Evolutionary conservation across 768 basidiomycete species (phyloP), one percentile per base, ranked within the genome.

Genomic region (Hericium erinaceus): DNA sequence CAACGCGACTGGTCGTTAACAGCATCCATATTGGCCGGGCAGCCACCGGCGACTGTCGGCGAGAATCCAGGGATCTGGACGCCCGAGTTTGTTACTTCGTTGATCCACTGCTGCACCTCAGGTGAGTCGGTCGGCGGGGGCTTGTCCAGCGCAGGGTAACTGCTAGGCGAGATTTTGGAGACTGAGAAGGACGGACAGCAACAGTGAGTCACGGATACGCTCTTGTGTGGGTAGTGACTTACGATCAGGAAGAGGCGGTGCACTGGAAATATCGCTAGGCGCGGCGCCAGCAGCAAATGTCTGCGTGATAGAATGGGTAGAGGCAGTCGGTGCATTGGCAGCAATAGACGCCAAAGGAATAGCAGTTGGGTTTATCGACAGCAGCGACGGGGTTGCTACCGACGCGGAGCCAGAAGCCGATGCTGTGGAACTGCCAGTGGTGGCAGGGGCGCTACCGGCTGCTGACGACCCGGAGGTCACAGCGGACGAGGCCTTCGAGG

Each of bases 81-180:
- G 39, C 84, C 84, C 10, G 82, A 80, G 48, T 72, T 70, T 5
- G 64, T 51, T 24, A 90, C 82, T 13, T 86, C 80, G 56, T 74
- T 53, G n/a, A 85, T 82, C 89, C 89, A 92, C 65, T 81, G 76
- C 61, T 80, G 72, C 9, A 91, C 87, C 61, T 84, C 70, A 18
- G 80, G 74, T 5, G 81, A 81, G 69, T 86, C 80, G 3, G 73
- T 76, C 6, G 83, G 77, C 33, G 88, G 87, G 2, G 74, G 65
- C 26, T 65, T 69, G 70, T 91, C 89, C n/a, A 89, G 72, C 0
- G 78, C 39, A 3, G 89, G 89, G 66, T 88, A 92, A 59, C 79
- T 78, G 24, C 37, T 24, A 20, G 60, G 46, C 3, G 3, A 5
- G 37, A 62, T 48, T 0, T 0, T 44, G 4, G 61, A 57, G 20